Base-by-base conservation (phyloP, 2,329 filamentous ascomycete species). In the Colletotrichum tanaceti region DNA sequence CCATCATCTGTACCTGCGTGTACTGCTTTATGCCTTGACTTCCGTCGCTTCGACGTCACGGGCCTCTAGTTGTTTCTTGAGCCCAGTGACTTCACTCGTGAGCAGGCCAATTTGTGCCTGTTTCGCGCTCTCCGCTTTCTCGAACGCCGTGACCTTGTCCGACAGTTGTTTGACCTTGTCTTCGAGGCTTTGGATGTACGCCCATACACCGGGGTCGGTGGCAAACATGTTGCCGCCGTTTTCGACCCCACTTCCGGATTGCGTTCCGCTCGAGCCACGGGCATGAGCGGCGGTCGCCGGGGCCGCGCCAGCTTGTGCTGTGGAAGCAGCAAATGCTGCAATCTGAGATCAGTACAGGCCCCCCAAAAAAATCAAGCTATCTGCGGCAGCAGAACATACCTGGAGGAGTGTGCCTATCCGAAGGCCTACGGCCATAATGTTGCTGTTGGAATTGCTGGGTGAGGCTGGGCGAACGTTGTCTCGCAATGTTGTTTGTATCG, bases 171-270 rank as follows among this genome's bases (percentile, higher is more conserved):
- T 82, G n/a, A 87, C 76, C 71, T 81, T 82, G 14, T 88, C 86
- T 74, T 95, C 92, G 58, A 95, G 82, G 20, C 84, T 85, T 65
- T 93, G 89, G 41, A 94, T 87, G 74, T 93, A 93, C 4, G 85
- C 81, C 90, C 90, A 93, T 10, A 94, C 81, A 49, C 89, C 89
- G 71, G 88, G 84, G 58, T 89, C 87, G 20, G 82, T 82, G 60
- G 88, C 82, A 77, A 93, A 90, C 69, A 93, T 84, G 73, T 93
- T 93, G 70, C 87, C 87, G 71, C 87, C 88, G 74, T 87, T 90
- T 68, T 87, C 87, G 18, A 82, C 85, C 57, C 85, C 88, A 58
- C 85, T 86, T 50, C 80, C 81, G 22, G 86, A 84, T 74, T 91
- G 78, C 60, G 76, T 82, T 28, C 84, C 83, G 73, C 87, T 86